A percentile compares a stretch with the other conserved stretches of the same genome.
These are phyloP conservation scores for Daldinia vernicosa DNA, from an alignment of 495 filamentous ascomycete genomes.

Conservation along the genomic window DNA sequence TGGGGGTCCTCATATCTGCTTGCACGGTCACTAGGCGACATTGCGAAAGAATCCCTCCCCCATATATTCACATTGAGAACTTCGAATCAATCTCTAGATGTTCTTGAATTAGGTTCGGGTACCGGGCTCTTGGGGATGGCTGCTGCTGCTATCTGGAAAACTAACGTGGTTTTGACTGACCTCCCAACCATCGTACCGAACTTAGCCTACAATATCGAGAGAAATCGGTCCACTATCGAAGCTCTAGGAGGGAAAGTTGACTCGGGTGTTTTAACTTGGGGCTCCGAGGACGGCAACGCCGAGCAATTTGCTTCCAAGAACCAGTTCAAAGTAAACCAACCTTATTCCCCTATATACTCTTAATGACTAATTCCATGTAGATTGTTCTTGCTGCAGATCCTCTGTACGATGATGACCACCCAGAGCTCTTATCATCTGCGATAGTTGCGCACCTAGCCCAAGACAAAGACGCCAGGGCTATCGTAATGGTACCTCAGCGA, in stretches of 20 bases:
- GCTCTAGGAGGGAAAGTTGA: constrained; percentile 48
- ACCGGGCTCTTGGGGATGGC: constrained; percentile 70
- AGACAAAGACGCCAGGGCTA: constrained; percentile 47
- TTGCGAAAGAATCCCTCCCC: constrained; percentile 48
- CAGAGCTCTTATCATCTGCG: constrained; percentile 52
- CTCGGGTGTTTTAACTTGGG: constrained; percentile 55
- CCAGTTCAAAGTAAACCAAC: constrained; percentile 51
- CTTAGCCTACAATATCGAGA: constrained; percentile 50
- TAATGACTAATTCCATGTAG: constrained; percentile 37
- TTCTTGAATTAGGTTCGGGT: constrained; percentile 71
- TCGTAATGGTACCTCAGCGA: constrained; percentile 58
- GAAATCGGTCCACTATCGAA: constrained; percentile 49
- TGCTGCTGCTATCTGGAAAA: constrained; percentile 54
- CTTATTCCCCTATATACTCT: not conserved
- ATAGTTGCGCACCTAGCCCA: constrained; percentile 51
- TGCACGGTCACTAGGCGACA: constrained; percentile 71
- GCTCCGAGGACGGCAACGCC: constrained; percentile 47
- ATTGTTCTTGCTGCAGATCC: constrained; percentile 57
- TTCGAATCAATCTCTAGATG: constrained; percentile 20
- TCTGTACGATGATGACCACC: constrained; percentile 60
- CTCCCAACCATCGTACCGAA: constrained; percentile 58
- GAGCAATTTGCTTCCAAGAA: constrained; percentile 45
- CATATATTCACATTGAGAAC: constrained; percentile 47
- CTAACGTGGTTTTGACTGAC: constrained; percentile 57
- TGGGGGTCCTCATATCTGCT: constrained; percentile 91